These are phyloP conservation scores for Nowakowskiella sp. DNA, from an alignment of 192 early-diverging fungal genomes.

Conservation along the genomic window DNA sequence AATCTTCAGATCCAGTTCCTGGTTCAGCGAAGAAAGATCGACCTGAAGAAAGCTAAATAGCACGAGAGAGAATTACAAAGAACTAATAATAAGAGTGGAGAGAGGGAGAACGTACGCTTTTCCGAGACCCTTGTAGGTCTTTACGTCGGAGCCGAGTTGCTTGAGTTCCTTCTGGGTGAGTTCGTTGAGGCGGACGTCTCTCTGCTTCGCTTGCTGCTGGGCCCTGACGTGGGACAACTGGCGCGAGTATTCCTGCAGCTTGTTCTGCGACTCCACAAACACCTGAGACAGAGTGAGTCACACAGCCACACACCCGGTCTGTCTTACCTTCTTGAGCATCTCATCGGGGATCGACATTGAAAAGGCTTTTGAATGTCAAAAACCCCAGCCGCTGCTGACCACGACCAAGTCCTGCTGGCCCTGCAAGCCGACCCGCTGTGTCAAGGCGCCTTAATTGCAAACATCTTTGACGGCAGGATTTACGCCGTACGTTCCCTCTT, in stretches of 20 bases:
- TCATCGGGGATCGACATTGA: too few relatives aligned
- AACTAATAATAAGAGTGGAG: not conserved
- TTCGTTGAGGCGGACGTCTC: constrained; percentile 59
- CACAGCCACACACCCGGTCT: too few relatives aligned
- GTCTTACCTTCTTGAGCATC: too few relatives aligned
- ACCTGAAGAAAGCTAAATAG: constrained; percentile 48
- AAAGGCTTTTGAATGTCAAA: too few relatives aligned
- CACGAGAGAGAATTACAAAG: constrained; percentile 2
- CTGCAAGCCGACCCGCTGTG: too few relatives aligned
- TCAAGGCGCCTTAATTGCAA: too few relatives aligned
- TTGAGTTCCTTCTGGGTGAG: constrained; percentile 61
- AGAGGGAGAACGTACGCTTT: constrained; percentile 47
- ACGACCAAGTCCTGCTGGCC: too few relatives aligned
- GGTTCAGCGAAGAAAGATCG: constrained; percentile 33
- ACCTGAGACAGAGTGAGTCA: too few relatives aligned
- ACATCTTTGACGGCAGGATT: too few relatives aligned
- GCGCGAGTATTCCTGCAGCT: constrained; percentile 48
- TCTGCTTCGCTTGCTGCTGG: constrained; percentile 55
- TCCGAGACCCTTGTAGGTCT: constrained; percentile 65
- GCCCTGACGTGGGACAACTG: constrained; percentile 52
- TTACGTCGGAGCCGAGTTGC: constrained; percentile 35
- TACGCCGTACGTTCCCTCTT: too few relatives aligned
- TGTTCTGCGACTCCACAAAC: constrained; percentile 62
- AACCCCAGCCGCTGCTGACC: too few relatives aligned
- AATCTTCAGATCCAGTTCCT: constrained; percentile 27